Conservation (phyloP, 2,329 filamentous ascomycete species). For the Venturia carpophila region DNA sequence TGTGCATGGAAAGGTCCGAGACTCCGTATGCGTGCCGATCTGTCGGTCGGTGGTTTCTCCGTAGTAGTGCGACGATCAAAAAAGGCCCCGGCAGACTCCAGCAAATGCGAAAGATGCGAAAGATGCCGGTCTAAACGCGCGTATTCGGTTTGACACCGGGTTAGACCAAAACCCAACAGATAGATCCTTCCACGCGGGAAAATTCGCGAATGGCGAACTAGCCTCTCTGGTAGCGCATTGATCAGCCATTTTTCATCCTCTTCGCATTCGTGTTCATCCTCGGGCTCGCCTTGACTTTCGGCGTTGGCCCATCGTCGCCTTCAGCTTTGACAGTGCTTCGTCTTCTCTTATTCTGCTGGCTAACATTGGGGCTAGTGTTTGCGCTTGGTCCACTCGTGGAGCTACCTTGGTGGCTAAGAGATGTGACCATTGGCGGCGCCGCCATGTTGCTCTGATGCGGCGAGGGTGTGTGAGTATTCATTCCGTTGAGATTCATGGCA, state of each 20-base stretch:
- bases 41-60: constrained; percentile 9
- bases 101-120: constrained; percentile 4
- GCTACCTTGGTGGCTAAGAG: constrained; percentile 49
- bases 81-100: neutral
- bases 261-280: constrained; percentile 36
- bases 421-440: constrained; percentile 47
- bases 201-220: neutral
- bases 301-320: constrained; percentile 44
- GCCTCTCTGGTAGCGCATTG: neutral
- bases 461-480: constrained; percentile 37
- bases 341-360: constrained; percentile 45
- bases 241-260: constrained; percentile 20
- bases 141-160: neutral
- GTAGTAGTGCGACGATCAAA: constrained; percentile 6
- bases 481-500: constrained; percentile 25
- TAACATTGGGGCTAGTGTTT: constrained; percentile 55
- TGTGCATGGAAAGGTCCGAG: neutral
- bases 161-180: neutral
- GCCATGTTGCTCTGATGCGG: constrained; percentile 38
- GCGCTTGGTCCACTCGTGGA: constrained; percentile 42
- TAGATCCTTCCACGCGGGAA: neutral
- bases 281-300: constrained; percentile 46
- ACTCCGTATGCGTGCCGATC: constrained; percentile 4
- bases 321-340: constrained; percentile 47
- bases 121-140: neutral